Conservation (phyloP, 768 basidiomycete species). For the Cyathus striatus region DNA sequence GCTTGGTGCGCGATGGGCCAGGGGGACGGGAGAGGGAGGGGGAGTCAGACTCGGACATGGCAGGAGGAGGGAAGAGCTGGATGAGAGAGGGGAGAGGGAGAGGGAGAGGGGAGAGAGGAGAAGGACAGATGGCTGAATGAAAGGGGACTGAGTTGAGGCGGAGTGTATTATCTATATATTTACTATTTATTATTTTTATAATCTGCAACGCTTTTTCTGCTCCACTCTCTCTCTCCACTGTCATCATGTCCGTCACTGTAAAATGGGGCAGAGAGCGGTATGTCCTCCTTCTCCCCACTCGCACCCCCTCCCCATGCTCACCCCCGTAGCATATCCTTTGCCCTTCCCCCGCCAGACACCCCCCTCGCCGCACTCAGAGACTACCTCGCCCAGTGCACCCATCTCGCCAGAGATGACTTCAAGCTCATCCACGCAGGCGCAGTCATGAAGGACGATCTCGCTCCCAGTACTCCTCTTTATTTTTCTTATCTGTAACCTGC, state of each 20-base stretch:
- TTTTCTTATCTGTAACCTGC: constrained; percentile 2
- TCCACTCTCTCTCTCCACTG: constrained; percentile 1
- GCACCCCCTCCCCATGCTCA: background rate
- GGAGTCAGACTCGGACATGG: constrained; percentile 17
- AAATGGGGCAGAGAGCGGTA: constrained; percentile 40
- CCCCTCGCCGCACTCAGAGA: constrained; percentile 54
- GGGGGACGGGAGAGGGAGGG: constrained; percentile 4
- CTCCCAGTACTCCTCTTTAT: constrained; percentile 42
- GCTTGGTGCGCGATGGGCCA: constrained; percentile 13
- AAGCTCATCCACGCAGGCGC: constrained; percentile 90
- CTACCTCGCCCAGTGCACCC: constrained; percentile 69
- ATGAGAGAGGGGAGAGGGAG: constrained; percentile 7
- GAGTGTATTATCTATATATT: too few relatives aligned
- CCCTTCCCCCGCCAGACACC: constrained; percentile 54
- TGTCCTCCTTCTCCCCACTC: constrained; percentile 4
- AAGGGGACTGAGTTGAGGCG: background rate
- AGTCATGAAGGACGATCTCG: constrained; percentile 79
- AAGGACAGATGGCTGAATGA: constrained; percentile 10
- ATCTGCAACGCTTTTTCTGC: too few relatives aligned
- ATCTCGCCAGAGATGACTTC: constrained; percentile 64
- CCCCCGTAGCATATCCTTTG: constrained; percentile 28
- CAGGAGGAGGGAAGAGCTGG: constrained; percentile 10
- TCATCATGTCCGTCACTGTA: constrained; percentile 35
- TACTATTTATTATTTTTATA: too few relatives aligned
- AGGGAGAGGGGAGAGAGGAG: constrained; percentile 6